Evolutionary conservation across 73 alveolate genomes (phyloP).

Genomic region (Paraurostyla sp.): DNA sequence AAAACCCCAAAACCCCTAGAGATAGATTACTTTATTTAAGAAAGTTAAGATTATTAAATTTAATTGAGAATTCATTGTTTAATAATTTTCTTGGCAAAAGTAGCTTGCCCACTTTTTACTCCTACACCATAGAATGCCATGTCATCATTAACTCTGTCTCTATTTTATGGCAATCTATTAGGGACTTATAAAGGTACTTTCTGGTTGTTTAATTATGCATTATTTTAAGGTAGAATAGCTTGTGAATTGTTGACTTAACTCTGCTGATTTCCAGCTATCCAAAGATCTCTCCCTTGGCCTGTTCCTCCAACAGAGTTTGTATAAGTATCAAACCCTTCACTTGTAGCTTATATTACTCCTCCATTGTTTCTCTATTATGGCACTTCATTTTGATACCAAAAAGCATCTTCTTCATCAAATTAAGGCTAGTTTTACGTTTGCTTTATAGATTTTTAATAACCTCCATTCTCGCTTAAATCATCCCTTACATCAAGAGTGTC

Average conservation of each 20-base stretch:
- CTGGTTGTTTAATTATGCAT: background rate
- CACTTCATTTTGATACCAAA: conserved; percentile 26
- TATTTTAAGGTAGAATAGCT: background rate
- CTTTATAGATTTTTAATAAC: background rate
- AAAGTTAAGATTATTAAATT: no score
- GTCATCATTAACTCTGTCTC: conserved; percentile 47
- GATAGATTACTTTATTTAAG: no score
- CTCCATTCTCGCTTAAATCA: conserved; percentile 10
- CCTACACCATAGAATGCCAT: conserved; percentile 58
- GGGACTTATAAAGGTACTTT: background rate
- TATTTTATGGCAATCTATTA: background rate
- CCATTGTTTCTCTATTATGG: background rate
- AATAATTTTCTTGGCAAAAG: background rate
- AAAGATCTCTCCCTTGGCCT: background rate
- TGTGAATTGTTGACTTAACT: background rate
- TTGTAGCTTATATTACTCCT: background rate
- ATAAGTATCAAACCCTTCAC: conserved; percentile 19
- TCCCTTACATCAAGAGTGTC: conserved; percentile 6
- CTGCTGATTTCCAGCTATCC: background rate
- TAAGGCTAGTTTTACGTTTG: background rate
- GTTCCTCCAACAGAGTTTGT: conserved; percentile 9
- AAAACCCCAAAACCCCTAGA: no score
- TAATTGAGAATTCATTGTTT: conserved; percentile 8
- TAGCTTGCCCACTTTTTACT: conserved; percentile 17
- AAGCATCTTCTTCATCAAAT: conserved; percentile 49